These are phyloP conservation scores for Rosa hybrid DNA, from an alignment of 331 rosid genomes.

Conservation along the genomic window DNA sequence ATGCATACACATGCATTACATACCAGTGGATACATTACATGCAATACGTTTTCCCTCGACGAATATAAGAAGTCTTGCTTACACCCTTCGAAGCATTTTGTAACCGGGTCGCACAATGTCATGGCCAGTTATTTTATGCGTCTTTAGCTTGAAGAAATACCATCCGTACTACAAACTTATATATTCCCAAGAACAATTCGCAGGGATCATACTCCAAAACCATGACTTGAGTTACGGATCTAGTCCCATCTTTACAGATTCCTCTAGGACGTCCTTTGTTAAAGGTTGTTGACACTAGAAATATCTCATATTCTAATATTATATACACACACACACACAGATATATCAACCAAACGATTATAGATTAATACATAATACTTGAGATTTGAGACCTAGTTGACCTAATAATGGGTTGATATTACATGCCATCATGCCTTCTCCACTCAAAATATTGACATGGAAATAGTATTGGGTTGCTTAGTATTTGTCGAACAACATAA, in stretches of 20 bases:
- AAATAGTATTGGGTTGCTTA: no score
- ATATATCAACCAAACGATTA: no score
- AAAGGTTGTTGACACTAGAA: background rate
- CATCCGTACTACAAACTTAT: background rate
- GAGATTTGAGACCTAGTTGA: no score
- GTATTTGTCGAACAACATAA: no score
- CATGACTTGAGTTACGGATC: background rate
- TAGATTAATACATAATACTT: no score
- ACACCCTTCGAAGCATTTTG: background rate
- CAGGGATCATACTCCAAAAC: background rate
- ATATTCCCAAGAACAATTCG: conserved; percentile 15
- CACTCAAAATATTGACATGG: no score
- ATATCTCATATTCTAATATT: background rate
- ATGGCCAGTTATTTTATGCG: background rate
- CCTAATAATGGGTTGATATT: no score
- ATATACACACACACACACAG: no score
- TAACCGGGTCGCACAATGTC: background rate
- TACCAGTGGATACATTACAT: background rate
- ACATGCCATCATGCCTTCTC: no score
- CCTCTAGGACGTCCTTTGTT: background rate
- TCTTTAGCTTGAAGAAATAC: background rate
- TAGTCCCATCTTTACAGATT: background rate
- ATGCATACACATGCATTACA: no score
- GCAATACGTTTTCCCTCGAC: no score
- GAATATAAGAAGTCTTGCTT: no score